Evolutionary conservation across 1,284 basidiomycete genomes (phyloP).

Genomic region (Rhizoctonia solani): DNA sequence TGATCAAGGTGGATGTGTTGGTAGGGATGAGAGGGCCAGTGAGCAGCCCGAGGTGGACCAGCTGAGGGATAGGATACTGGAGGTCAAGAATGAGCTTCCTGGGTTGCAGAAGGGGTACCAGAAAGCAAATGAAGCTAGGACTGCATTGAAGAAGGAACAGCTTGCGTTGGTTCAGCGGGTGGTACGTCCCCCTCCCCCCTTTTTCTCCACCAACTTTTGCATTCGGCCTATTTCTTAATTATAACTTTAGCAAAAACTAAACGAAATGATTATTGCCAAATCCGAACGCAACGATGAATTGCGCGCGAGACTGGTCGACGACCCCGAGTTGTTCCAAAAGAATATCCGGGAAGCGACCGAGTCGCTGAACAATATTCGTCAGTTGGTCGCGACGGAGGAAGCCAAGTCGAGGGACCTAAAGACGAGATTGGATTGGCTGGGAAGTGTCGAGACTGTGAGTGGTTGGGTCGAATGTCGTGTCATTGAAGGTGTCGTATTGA

Average conservation of each 20-base stretch:
- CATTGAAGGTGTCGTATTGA: neutral
- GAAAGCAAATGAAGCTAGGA: conserved; percentile 11
- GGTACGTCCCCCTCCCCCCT: neutral
- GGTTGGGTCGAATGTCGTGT: neutral
- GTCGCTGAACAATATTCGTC: conserved; percentile 13
- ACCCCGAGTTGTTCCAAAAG: conserved; percentile 19
- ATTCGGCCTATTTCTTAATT: no score
- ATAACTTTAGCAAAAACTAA: conserved; percentile 33
- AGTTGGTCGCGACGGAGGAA: conserved; percentile 2
- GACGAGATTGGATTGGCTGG: conserved; percentile 24
- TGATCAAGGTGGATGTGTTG: neutral
- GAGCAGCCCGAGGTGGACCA: conserved; percentile 23
- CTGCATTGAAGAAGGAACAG: conserved; percentile 23
- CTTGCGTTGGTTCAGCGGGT: conserved; percentile 19
- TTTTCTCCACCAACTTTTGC: neutral
- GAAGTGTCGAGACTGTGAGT: conserved; percentile 10
- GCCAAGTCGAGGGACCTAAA: conserved; percentile 19
- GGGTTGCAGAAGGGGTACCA: conserved; percentile 18
- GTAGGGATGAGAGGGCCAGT: conserved; percentile 12
- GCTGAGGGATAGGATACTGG: neutral
- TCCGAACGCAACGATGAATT: conserved; percentile 31
- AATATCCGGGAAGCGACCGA: conserved; percentile 18
- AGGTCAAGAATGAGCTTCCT: conserved; percentile 23
- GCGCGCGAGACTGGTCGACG: conserved; percentile 19
- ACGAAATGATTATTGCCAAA: conserved; percentile 31